Percentiles rank a stretch among this genome's conserved stretches.
phyloP scores from a whole-genome alignment of 768 basidiomycete species.

The Pleurotus tuber-regium region DNA sequence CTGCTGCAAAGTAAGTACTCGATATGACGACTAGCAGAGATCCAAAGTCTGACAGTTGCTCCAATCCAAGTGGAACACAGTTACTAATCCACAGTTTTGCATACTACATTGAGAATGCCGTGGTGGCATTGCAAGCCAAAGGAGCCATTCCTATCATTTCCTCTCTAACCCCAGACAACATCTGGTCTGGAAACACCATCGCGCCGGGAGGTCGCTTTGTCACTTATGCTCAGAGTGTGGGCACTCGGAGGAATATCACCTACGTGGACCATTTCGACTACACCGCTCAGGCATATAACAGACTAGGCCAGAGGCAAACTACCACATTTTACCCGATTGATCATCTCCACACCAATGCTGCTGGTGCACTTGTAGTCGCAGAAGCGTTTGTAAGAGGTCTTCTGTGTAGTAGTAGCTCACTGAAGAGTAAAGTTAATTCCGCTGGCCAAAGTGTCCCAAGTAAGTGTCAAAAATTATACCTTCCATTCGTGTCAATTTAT shows the following conservation, averaged over 20 bases:
- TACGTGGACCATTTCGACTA: constrained; percentile 49
- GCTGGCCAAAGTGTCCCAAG: constrained; percentile 36
- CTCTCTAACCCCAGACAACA: constrained; percentile 46
- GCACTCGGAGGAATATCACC: constrained; percentile 31
- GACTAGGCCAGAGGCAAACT: constrained; percentile 35
- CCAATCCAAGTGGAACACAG: constrained; percentile 28
- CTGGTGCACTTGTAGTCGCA: constrained; percentile 46
- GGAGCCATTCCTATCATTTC: constrained; percentile 48
- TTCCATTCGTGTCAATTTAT: no score
- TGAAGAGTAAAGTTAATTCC: constrained; percentile 33
- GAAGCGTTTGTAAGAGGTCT: constrained; percentile 45
- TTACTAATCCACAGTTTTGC: constrained; percentile 44
- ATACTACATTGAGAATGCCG: constrained; percentile 43
- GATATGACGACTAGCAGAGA: no score
- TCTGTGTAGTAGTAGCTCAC: constrained; percentile 33
- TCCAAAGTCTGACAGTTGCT: not conserved
- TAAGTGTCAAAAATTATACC: no score
- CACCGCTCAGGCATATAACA: constrained; percentile 39
- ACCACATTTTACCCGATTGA: constrained; percentile 43
- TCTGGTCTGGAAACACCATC: constrained; percentile 35
- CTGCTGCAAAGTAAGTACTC: constrained; percentile 30
- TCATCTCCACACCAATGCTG: constrained; percentile 42
- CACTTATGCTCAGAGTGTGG: constrained; percentile 38
- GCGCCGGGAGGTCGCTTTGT: constrained; percentile 39
- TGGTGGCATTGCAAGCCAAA: constrained; percentile 39